Conservation (phyloP, 352 stramenopile genomes). For the Globisporangium spiculum region DNA sequence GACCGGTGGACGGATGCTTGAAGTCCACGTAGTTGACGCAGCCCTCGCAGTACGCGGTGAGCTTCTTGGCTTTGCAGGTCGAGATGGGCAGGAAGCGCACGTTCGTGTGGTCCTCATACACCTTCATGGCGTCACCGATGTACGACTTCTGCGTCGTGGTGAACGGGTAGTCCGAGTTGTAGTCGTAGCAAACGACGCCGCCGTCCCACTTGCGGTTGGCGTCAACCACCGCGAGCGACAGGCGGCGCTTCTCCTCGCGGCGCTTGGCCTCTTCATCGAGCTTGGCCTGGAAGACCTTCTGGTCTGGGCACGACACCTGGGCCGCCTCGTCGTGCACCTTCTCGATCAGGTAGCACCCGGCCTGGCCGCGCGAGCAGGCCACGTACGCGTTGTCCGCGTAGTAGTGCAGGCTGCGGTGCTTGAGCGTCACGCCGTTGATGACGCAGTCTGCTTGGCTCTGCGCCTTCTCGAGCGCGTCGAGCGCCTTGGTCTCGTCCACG, state of each 20-base stretch:
- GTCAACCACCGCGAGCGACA: constrained; percentile 67
- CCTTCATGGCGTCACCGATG: constrained; percentile 67
- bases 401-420: constrained; percentile 66
- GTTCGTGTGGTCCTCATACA: constrained; percentile 64
- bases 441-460: constrained; percentile 38
- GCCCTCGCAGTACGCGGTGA: constrained; percentile 53
- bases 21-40: constrained; percentile 77
- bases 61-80: constrained; percentile 43
- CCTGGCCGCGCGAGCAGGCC: constrained; percentile 56
- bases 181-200: constrained; percentile 73
- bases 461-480: constrained; percentile 5
- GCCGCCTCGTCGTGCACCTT: constrained; percentile 54
- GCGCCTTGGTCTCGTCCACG: background rate
- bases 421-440: constrained; percentile 51
- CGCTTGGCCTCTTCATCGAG: constrained; percentile 21
- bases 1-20: constrained; percentile 63
- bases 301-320: constrained; percentile 53
- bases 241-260: constrained; percentile 32
- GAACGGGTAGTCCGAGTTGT: constrained; percentile 69
- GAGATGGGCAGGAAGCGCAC: constrained; percentile 62
- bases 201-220: constrained; percentile 57
- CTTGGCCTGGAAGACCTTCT: constrained; percentile 35
- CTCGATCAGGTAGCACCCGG: constrained; percentile 65
- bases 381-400: constrained; percentile 74
- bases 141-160: constrained; percentile 45